A percentile compares a stretch with the other conserved stretches of the same genome.
Conservation (phyloP, 805 yeast genomes). For the Sugiyamaella boreocaroliniensis region DNA sequence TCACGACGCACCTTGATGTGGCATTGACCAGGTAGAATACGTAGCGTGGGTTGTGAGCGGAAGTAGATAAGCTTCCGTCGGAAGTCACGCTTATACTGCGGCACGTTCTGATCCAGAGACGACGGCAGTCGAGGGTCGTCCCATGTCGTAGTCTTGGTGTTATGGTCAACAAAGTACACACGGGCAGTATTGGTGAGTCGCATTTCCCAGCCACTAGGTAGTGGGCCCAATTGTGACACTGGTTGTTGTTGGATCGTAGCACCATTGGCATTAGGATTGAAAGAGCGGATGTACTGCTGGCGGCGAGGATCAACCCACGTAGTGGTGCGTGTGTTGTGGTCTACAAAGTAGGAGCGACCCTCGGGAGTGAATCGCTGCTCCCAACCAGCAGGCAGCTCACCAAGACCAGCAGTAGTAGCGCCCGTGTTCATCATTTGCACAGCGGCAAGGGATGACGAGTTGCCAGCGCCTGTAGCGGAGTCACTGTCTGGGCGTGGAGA, state of each 20-base stretch:
- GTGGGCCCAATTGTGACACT: conserved; percentile 92
- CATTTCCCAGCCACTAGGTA: conserved; percentile 99
- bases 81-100: conserved; percentile 98
- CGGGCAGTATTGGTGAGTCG: conserved; percentile 97
- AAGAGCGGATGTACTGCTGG: conserved; percentile 94
- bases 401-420: conserved; percentile 90
- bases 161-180: conserved; percentile 97
- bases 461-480: conserved; percentile 36
- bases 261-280: conserved; percentile 62
- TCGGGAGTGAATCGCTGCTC: conserved; percentile 97
- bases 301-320: conserved; percentile 99
- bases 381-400: conserved; percentile 98
- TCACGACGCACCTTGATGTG: conserved; percentile 96
- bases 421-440: conserved; percentile 59
- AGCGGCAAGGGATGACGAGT: conserved; percentile 37
- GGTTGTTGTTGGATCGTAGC: conserved; percentile 97
- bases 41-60: conserved; percentile 95
- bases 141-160: conserved; percentile 99
- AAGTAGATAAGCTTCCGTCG: conserved; percentile 95
- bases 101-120: conserved; percentile 94
- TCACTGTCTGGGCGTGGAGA: conserved; percentile 21
- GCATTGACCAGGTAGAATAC: conserved; percentile 97
- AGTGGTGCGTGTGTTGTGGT: conserved; percentile 98
- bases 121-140: conserved; percentile 99
- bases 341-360: conserved; percentile 97